Evolutionary conservation across 2,329 filamentous ascomycete genomes (phyloP), one percentile per base, ranked within the genome.

Genomic region (Scedosporium dehoogii): DNA sequence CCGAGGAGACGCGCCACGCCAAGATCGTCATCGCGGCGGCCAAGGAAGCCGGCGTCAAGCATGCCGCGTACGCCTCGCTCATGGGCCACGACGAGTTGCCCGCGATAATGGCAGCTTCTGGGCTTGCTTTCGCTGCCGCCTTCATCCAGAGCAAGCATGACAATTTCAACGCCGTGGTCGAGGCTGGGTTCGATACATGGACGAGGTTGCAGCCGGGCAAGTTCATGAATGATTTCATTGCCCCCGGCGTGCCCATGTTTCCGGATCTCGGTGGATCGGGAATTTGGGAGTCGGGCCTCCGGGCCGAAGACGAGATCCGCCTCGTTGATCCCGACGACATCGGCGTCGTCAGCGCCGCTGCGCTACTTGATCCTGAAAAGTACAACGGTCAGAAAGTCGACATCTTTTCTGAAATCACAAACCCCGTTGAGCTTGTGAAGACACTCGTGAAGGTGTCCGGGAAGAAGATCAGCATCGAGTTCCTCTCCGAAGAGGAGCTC

Each of bases 161-260:
- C 1, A 73, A 81, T 23, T 80, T 83, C 64, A 64, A 71, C 1
- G 69, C 70, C 21, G 68, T 79, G 3, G 69, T 73, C 21, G 61
- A 66, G 7, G 67, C 70, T 1, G 74, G 74, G 2, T 76, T 80
- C 63, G 64, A 73, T 14, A 65, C 68, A 6, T 83, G 77, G 75
- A 82, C 80, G 0, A 74, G 83, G 23, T 67, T 84, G 1, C 77
- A 79, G 1, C 79, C 79, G 0, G 78, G 76, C 1, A 76, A 73
- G 66, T 83, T 84, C 71, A 80, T 81, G 76, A 72, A 74, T 21
- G 84, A 84, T 66, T 78, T 77, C 64, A 58, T 82, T 4, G 63
- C 69, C 3, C 79, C 79, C 3, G 69, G 75, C 10, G 73, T 75
- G 1, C 60, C 59, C 7, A 72, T 76, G 70, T 79, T 76, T 63